These are phyloP conservation scores for Phanerochaete sordida DNA, from an alignment of 768 basidiomycete species.

Conservation along the genomic window DNA sequence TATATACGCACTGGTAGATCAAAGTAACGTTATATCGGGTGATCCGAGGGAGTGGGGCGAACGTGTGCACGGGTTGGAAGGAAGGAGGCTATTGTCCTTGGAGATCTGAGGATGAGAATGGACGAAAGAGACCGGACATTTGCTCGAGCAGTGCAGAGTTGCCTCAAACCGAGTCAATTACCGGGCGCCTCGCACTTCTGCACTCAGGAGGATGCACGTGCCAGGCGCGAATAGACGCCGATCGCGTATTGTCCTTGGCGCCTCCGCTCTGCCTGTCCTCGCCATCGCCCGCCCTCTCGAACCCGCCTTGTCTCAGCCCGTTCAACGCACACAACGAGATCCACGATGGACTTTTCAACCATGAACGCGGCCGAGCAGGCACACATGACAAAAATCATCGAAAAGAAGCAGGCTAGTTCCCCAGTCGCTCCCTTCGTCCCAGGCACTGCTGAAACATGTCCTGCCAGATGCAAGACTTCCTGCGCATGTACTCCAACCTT, in stretches of 20 bases:
- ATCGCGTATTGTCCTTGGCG: slow-evolving; percentile 7
- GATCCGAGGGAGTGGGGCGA: slow-evolving; percentile 9
- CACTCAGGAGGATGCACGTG: slow-evolving; percentile 1
- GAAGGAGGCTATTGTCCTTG: background rate
- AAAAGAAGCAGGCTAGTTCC: slow-evolving; percentile 85
- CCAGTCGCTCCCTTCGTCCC: background rate
- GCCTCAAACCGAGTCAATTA: background rate
- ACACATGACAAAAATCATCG: slow-evolving; percentile 92
- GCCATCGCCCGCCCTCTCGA: slow-evolving; percentile 1
- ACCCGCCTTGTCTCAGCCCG: slow-evolving; percentile 1
- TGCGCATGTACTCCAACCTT: slow-evolving; percentile 90
- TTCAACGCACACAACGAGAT: slow-evolving; percentile 14
- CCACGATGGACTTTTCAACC: slow-evolving; percentile 82
- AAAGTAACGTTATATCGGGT: slow-evolving; percentile 2
- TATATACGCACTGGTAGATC: slow-evolving; percentile 11
- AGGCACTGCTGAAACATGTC: slow-evolving; percentile 7
- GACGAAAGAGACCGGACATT: background rate
- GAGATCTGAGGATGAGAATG: background rate
- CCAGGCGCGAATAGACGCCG: background rate
- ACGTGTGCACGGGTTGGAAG: background rate
- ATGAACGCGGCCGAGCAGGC: slow-evolving; percentile 91
- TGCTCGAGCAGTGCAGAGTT: background rate
- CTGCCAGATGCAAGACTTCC: slow-evolving; percentile 94
- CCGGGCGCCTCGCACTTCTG: background rate
- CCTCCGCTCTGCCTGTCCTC: background rate